Conservation (phyloP, 2,329 filamentous ascomycete species). For the Colletotrichum cordylinicola region DNA sequence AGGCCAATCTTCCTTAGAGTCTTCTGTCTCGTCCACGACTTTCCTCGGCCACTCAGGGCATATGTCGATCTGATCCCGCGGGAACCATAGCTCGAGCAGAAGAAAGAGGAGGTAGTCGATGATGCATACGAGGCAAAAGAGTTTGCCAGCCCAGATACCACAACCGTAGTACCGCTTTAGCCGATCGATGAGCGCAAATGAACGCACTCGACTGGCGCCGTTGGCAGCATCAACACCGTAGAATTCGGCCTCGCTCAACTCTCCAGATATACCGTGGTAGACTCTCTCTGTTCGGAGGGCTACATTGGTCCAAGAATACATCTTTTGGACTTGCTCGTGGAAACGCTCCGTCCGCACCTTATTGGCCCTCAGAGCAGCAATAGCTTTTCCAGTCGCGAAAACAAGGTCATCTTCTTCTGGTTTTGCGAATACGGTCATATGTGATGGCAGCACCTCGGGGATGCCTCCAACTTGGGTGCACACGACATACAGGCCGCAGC, state of each 20-base stretch:
- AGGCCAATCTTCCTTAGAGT: slow-evolving; percentile 14
- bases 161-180: slow-evolving; percentile 97
- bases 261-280: slow-evolving; percentile 89
- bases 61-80: slow-evolving; percentile 84
- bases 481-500: slow-evolving; percentile 94
- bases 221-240: slow-evolving; percentile 79
- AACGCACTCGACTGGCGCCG: slow-evolving; percentile 77
- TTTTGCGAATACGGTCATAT: slow-evolving; percentile 98
- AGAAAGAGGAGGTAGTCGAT: slow-evolving; percentile 93
- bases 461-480: slow-evolving; percentile 97
- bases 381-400: slow-evolving; percentile 85
- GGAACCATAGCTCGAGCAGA: slow-evolving; percentile 86
- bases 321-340: slow-evolving; percentile 95
- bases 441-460: slow-evolving; percentile 90
- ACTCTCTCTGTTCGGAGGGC: slow-evolving; percentile 92
- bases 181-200: slow-evolving; percentile 91
- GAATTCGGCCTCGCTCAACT: slow-evolving; percentile 85
- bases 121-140: slow-evolving; percentile 93
- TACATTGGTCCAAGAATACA: slow-evolving; percentile 99
- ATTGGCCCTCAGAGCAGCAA: slow-evolving; percentile 83
- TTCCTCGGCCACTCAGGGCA: slow-evolving; percentile 94
- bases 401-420: slow-evolving; percentile 97
- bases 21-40: slow-evolving; percentile 32
- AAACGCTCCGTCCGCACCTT: slow-evolving; percentile 92
- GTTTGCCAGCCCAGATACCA: slow-evolving; percentile 96